Evolutionary conservation across 345 rosid genomes (phyloP).

Genomic region (Hirschfeldia incana): DNA sequence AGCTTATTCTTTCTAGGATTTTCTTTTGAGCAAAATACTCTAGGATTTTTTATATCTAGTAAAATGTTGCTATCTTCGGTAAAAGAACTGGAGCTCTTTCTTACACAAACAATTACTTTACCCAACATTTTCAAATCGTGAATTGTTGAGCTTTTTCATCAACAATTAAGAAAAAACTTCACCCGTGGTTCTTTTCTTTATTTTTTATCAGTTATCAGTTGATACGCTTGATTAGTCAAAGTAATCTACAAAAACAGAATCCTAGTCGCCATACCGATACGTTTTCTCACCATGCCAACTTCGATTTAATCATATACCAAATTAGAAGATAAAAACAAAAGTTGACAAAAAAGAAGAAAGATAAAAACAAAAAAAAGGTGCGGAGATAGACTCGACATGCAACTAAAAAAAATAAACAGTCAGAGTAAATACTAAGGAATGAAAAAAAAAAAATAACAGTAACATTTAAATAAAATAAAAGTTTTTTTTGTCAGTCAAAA

Average conservation of each 20-base stretch:
- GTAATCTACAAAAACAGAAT: constrained; percentile 3
- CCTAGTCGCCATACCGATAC: constrained; percentile 18
- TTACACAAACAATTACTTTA: neutral
- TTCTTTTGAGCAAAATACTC: neutral
- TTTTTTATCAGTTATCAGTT: constrained; percentile 36
- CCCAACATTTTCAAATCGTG: neutral
- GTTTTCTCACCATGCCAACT: constrained; percentile 29
- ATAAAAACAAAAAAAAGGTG: constrained; percentile 15
- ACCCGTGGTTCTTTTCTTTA: constrained; percentile 34
- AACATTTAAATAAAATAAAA: neutral
- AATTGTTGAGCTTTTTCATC: neutral
- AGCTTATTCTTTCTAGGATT: too few relatives aligned
- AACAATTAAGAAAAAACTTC: constrained; percentile 25
- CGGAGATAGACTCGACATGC: constrained; percentile 17
- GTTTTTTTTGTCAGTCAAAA: too few relatives aligned
- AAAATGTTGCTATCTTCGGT: neutral
- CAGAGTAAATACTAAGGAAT: neutral
- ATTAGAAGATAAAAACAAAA: constrained; percentile 31
- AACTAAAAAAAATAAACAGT: neutral
- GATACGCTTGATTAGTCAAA: constrained; percentile 37
- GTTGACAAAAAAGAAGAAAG: neutral
- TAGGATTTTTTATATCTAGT: neutral
- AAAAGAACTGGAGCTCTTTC: neutral
- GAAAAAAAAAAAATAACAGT: neutral
- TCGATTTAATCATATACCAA: constrained; percentile 35